phyloP scores from a whole-genome alignment of 2,329 filamentous ascomycete species.

The Fusarium sp. region DNA sequence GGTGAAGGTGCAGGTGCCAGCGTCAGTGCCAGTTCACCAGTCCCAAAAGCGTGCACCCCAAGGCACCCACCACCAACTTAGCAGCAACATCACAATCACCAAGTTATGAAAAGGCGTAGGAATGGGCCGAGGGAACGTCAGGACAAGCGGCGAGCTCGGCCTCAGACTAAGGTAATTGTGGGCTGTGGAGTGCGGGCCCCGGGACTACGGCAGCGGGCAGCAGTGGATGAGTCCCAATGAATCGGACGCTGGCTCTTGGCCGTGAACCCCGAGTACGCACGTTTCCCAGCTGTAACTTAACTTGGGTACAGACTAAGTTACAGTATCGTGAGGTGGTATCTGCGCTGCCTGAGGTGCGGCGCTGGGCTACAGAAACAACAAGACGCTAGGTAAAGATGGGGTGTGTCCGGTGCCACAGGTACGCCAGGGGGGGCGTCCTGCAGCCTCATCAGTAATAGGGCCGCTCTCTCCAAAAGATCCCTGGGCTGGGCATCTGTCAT shows the following conservation, averaged over 20 bases:
- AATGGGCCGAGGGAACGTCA: conserved; percentile 40
- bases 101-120: conserved; percentile 22
- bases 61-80: conserved; percentile 30
- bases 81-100: conserved; percentile 30
- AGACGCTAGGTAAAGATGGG: conserved; percentile 41
- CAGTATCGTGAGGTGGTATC: conserved; percentile 4
- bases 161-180: conserved; percentile 37
- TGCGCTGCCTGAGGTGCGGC: conserved; percentile 32
- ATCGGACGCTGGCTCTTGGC: conserved; percentile 39
- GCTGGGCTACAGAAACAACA: conserved; percentile 34
- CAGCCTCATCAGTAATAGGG: conserved; percentile 42
- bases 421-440: conserved; percentile 32
- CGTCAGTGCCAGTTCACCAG: conserved; percentile 32
- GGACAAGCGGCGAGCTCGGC: conserved; percentile 35
- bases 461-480: conserved; percentile 43
- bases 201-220: conserved; percentile 46
- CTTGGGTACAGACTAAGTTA: no score
- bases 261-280: conserved; percentile 43
- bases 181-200: conserved; percentile 43
- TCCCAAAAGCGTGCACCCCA: conserved; percentile 35
- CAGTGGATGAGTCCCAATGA: conserved; percentile 40
- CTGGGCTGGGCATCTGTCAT: conserved; percentile 44
- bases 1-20: conserved; percentile 26
- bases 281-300: conserved; percentile 7
- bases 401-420: conserved; percentile 43